Evolutionary conservation across 805 yeast genomes (phyloP).

Genomic region (Cyberlindnera nakhonratchasimensis): DNA sequence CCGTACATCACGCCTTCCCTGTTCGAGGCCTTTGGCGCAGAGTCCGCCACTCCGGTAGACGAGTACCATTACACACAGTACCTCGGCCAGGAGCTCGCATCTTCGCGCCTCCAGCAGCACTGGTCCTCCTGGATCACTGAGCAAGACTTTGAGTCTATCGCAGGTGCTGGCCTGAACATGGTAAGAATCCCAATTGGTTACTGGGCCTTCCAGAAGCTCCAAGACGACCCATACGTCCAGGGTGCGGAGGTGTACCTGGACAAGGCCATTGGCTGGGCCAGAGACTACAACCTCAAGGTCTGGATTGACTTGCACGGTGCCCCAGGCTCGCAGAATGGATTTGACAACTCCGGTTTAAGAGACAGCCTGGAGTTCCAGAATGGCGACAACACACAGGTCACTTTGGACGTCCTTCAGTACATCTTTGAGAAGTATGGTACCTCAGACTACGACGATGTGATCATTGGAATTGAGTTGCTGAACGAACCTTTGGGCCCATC

Average conservation of each 20-base stretch:
- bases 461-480: constrained; percentile 78
- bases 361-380: constrained; percentile 57
- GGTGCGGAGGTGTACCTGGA: constrained; percentile 78
- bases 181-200: constrained; percentile 93
- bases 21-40: constrained; percentile 48
- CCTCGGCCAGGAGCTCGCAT: constrained; percentile 61
- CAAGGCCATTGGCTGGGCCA: constrained; percentile 74
- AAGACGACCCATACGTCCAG: constrained; percentile 78
- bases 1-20: constrained; percentile 82
- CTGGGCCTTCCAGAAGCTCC: constrained; percentile 75
- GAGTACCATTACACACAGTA: constrained; percentile 66
- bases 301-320: constrained; percentile 96
- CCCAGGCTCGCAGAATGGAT: constrained; percentile 96
- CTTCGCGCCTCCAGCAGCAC: constrained; percentile 52
- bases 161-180: constrained; percentile 64
- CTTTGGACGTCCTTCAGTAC: constrained; percentile 50
- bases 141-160: constrained; percentile 60
- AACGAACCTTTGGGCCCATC: constrained; percentile 87
- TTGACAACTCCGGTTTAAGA: constrained; percentile 88
- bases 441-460: constrained; percentile 59
- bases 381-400: constrained; percentile 48
- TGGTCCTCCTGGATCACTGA: constrained; percentile 80
- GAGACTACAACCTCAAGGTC: constrained; percentile 56
- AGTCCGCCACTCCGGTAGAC: constrained; percentile 61
- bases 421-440: constrained; percentile 64